Conservation (phyloP, 1,284 basidiomycete genomes). For the Melampsora larici-populina region DNA sequence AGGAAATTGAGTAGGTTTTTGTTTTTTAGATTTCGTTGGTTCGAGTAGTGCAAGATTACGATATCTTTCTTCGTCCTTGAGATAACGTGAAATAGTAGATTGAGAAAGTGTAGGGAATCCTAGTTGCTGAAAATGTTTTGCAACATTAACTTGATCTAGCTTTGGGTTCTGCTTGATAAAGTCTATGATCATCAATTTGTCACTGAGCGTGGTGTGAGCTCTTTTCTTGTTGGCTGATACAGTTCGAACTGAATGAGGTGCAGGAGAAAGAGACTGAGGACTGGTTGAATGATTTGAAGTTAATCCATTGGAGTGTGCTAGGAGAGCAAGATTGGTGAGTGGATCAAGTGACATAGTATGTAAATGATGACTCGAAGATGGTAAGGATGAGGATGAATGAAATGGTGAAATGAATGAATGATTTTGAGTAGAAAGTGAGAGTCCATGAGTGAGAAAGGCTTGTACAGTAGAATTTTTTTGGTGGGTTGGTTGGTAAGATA, state of each 20-base stretch:
- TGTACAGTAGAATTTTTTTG: no score
- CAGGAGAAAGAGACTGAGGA: no score
- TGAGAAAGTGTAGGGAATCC: constrained; percentile 42
- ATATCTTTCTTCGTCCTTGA: constrained; percentile 40
- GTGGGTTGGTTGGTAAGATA: no score
- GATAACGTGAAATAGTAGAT: constrained; percentile 40
- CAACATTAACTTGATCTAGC: constrained; percentile 36
- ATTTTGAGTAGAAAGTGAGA: not conserved
- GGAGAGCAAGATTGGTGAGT: not conserved
- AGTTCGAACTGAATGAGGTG: not conserved
- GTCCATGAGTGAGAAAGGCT: not conserved
- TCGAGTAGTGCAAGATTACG: constrained; percentile 19
- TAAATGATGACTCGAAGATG: no score
- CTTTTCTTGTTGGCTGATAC: constrained; percentile 12
- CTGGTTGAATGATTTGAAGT: not conserved
- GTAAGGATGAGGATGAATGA: not conserved
- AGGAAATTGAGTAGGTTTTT: constrained; percentile 31
- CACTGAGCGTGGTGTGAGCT: constrained; percentile 26
- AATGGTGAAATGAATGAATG: not conserved
- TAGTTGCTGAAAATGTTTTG: constrained; percentile 30
- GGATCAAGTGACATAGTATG: not conserved
- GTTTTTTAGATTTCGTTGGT: constrained; percentile 33
- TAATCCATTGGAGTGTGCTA: not conserved
- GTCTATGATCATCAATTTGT: constrained; percentile 42
- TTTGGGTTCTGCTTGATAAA: constrained; percentile 24